Evolutionary conservation across 179 eudicot genomes (phyloP), one percentile per base, ranked within the genome.

Genomic region (Beta lomatogona): DNA sequence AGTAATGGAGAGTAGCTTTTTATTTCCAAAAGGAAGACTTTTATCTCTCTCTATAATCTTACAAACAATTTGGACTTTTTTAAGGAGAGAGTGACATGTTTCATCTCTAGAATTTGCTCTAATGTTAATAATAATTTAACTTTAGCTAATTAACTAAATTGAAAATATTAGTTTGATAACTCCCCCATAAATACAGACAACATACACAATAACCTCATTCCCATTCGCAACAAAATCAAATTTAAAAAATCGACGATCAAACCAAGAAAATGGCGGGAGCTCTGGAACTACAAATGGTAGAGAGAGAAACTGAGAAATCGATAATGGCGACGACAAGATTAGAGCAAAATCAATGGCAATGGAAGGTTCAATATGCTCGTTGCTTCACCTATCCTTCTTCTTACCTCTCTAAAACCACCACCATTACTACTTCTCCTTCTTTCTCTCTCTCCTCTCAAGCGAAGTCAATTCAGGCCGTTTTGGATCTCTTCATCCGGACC

Each of bases 291-390:
- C 45, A 72, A 44, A 7, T 81, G 13, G 59, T 54, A 61, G 81
- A 77, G 67, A 71, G n/a, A 50, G 79, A 55, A 70, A 4, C 13
- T 3, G 83, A 78, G 57, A 77, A 76, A 5, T 15, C 82, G 53
- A 10, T 69, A 66, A 69, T 73, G 82, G 79, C 85, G 85, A 77
- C 36, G 12, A 72, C 55, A 15, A 81, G 69, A 73, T 36, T 48
- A 57, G 46, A 16, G 1, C 63, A 6, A 2, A 19, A 75, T 75
- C 77, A 69, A 50, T 82, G 77, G 21, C 85, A 83, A 63, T 93
- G 94, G 92, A 78, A 85, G 79, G 92, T 86, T 50, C 80, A 85
- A 9, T 92, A 89, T 85, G 85, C 91, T 18, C 90, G 93, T 44
- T 89, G 85, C 88, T 87, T 93, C 87, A 73, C 75, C 73, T 79